Evolutionary conservation across 129 eudicot species (phyloP).

Genomic region (Helichrysum umbraculigerum): DNA sequence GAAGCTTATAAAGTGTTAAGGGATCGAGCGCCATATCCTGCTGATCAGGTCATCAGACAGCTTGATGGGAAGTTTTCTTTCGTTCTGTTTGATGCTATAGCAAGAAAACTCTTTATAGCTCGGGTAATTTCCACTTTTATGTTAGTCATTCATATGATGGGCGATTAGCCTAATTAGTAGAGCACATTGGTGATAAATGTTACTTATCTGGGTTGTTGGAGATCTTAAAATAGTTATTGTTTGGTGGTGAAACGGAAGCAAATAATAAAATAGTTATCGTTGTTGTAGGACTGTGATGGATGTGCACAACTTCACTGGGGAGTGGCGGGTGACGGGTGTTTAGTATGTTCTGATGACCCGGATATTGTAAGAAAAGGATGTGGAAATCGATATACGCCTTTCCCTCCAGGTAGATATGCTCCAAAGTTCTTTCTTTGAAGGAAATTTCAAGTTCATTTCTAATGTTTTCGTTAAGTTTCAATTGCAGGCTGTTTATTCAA

Average conservation of each 20-base stretch:
- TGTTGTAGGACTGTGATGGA: slow-evolving; percentile 54
- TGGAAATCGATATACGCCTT: slow-evolving; percentile 48
- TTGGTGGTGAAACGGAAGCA: too few species aligned
- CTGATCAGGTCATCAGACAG: slow-evolving; percentile 55
- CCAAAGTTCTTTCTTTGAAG: neutral
- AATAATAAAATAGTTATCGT: too few species aligned
- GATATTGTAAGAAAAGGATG: slow-evolving; percentile 40
- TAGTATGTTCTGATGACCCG: slow-evolving; percentile 48
- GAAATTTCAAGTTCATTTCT: neutral
- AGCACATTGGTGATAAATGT: neutral
- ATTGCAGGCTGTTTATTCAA: slow-evolving; percentile 54
- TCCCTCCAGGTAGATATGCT: slow-evolving; percentile 46
- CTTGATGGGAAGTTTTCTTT: slow-evolving; percentile 62
- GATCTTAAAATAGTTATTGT: neutral
- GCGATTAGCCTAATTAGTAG: neutral
- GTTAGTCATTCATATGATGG: neutral
- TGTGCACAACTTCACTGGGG: slow-evolving; percentile 58
- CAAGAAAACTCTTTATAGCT: slow-evolving; percentile 43
- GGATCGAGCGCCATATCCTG: slow-evolving; percentile 63
- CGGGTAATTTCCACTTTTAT: slow-evolving; percentile 27
- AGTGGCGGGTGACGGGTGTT: slow-evolving; percentile 44
- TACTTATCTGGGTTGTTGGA: neutral
- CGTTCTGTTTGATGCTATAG: slow-evolving; percentile 50
- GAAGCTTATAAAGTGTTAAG: slow-evolving; percentile 61
- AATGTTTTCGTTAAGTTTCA: neutral